Percentiles rank a stretch among this genome's conserved stretches.
Conservation (phyloP, 345 rosid genomes). For the Aegle marmelos region DNA sequence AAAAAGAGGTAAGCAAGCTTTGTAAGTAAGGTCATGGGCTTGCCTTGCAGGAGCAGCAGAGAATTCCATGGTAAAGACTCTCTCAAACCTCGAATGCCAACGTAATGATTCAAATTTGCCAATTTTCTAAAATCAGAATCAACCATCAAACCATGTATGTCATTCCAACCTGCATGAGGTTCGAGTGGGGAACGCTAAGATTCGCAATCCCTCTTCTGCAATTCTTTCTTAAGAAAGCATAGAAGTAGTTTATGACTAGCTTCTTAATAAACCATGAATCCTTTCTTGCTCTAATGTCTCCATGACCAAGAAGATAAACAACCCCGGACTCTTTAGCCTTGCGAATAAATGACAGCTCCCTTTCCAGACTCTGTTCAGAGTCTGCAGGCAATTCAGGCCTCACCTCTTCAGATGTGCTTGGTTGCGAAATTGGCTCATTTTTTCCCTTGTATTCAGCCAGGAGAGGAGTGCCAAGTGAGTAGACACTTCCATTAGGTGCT, state of each 20-base stretch:
- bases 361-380: constrained; percentile 79
- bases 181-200: constrained; percentile 88
- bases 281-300: constrained; percentile 93
- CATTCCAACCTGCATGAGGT: constrained; percentile 99
- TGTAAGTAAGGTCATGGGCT: not conserved
- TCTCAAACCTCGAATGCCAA: not conserved
- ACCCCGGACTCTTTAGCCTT: constrained; percentile 95
- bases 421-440: constrained; percentile 41
- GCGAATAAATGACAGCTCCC: constrained; percentile 89
- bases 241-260: constrained; percentile 85
- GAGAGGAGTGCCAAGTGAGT: constrained; percentile 81
- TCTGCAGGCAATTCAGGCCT: constrained; percentile 33
- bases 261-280: constrained; percentile 98
- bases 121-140: constrained; percentile 3
- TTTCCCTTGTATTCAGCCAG: constrained; percentile 59
- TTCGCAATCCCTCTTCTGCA: constrained; percentile 94
- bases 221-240: constrained; percentile 90
- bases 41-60: constrained; percentile 5
- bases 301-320: constrained; percentile 97
- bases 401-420: constrained; percentile 55
- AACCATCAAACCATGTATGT: constrained; percentile 89
- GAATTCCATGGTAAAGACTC: not conserved
- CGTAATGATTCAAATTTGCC: not conserved
- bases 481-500: constrained; percentile 89
- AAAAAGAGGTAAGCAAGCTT: not conserved